A percentile compares a stretch with the other conserved stretches of the same genome.
Conservation (phyloP, 352 stramenopile genomes). For the Saprolegnia diclina region DNA sequence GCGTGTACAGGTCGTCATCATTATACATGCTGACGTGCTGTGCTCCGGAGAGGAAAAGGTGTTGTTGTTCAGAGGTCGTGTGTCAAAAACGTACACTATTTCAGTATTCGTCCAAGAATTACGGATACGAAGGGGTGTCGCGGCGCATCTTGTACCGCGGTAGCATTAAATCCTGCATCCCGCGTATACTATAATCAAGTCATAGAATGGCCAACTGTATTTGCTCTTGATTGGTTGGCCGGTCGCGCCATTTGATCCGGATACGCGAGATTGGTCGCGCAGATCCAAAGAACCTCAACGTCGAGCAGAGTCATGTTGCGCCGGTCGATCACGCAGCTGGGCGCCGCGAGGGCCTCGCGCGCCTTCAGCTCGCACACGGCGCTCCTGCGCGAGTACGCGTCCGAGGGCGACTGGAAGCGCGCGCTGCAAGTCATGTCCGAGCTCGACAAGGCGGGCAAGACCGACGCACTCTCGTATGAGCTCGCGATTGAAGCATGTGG, state of each 20-base stretch:
- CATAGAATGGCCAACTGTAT: not conserved
- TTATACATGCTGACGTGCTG: too few species aligned
- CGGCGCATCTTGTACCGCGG: not conserved
- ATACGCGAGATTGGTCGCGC: not conserved
- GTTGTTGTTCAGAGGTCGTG: not conserved
- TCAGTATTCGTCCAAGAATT: not conserved
- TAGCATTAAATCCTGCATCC: not conserved
- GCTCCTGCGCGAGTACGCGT: not conserved
- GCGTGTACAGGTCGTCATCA: too few species aligned
- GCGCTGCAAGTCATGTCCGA: constrained; percentile 19
- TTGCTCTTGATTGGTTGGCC: not conserved
- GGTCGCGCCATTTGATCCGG: not conserved
- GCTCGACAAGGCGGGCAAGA: constrained; percentile 18
- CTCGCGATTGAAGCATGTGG: constrained; percentile 68
- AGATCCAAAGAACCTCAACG: not conserved
- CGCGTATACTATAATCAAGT: not conserved
- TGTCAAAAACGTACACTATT: not conserved
- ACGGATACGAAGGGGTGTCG: not conserved
- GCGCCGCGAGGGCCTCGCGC: not conserved
- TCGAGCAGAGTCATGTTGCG: not conserved
- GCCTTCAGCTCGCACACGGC: constrained; percentile 8
- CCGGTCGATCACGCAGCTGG: not conserved
- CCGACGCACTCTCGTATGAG: constrained; percentile 69
- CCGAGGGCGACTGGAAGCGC: constrained; percentile 15
- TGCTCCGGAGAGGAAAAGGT: not conserved